Evolutionary conservation across 179 eudicot genomes (phyloP).

Genomic region (Silene noctiflora): DNA sequence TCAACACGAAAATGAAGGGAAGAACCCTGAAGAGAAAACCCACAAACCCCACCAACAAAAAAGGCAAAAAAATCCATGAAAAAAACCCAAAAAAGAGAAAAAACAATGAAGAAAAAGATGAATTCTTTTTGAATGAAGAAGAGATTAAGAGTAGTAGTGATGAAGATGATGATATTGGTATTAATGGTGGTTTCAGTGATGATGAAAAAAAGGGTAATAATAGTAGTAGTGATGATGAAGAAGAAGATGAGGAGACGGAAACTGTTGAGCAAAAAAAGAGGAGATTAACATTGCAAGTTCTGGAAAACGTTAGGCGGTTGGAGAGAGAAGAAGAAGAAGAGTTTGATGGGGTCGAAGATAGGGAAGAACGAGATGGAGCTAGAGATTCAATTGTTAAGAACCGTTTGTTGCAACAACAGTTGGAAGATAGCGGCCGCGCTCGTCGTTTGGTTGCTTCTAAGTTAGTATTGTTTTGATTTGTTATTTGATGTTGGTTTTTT

Average conservation of each 20-base stretch:
- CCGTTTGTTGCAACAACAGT: constrained; percentile 66
- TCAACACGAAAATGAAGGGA: constrained; percentile 11
- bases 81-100: constrained; percentile 39
- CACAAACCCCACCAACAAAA: constrained; percentile 12
- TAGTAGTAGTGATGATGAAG: constrained; percentile 37
- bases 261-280: constrained; percentile 61
- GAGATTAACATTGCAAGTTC: constrained; percentile 47
- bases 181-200: constrained; percentile 21
- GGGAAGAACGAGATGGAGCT: constrained; percentile 40
- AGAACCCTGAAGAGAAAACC: constrained; percentile 13
- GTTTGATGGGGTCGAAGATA: constrained; percentile 25
- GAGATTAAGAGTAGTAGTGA: constrained; percentile 63
- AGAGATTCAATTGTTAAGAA: constrained; percentile 65
- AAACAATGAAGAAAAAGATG: constrained; percentile 30
- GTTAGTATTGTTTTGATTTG: constrained; percentile 29
- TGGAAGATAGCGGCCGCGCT: constrained; percentile 79
- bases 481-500: background rate
- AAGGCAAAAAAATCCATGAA: constrained; percentile 34
- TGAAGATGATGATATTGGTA: constrained; percentile 28
- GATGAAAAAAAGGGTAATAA: constrained; percentile 19
- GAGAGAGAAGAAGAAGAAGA: constrained; percentile 33
- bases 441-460: constrained; percentile 67
- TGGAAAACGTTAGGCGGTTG: constrained; percentile 42
- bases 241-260: constrained; percentile 45
- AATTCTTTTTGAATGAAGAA: constrained; percentile 32